A percentile compares a stretch with the other conserved stretches of the same genome.
These are phyloP conservation scores for Cordyceps pruinosa DNA, from an alignment of 2,329 filamentous ascomycete species.

Conservation along the genomic window DNA sequence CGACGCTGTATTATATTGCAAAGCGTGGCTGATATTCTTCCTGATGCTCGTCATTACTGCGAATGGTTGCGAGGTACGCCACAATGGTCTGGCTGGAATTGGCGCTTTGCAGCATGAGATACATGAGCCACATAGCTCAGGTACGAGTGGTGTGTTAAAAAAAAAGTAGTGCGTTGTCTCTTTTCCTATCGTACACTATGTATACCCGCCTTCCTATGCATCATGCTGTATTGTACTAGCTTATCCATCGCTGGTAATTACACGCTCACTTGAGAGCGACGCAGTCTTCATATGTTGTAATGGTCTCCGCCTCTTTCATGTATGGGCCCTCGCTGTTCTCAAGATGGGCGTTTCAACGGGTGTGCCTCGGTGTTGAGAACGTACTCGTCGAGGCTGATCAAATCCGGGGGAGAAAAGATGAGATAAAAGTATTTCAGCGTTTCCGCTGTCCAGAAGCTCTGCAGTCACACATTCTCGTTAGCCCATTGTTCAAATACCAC, in stretches of 20 bases:
- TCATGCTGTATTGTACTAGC: background rate
- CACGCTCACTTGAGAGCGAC: background rate
- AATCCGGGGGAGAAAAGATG: constrained; percentile 51
- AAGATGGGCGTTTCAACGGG: constrained; percentile 33
- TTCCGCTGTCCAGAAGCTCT: constrained; percentile 65
- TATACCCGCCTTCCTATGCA: background rate
- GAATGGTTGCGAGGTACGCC: no score
- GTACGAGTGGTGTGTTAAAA: background rate
- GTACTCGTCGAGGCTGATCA: constrained; percentile 55
- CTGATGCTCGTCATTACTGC: background rate
- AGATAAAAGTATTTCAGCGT: constrained; percentile 63
- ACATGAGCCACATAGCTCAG: no score
- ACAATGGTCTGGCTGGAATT: background rate
- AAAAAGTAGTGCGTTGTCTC: no score
- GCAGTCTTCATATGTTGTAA: background rate
- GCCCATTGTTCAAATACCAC: background rate
- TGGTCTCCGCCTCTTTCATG: background rate
- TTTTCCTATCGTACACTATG: background rate
- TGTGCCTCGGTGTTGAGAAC: constrained; percentile 54
- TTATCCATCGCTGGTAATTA: background rate
- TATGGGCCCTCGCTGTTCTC: background rate
- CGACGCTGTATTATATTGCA: no score
- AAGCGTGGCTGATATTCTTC: background rate
- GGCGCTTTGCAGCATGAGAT: no score
- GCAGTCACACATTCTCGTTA: background rate